Conservation (phyloP, 345 rosid species). For the Anastatica hierochuntica region DNA sequence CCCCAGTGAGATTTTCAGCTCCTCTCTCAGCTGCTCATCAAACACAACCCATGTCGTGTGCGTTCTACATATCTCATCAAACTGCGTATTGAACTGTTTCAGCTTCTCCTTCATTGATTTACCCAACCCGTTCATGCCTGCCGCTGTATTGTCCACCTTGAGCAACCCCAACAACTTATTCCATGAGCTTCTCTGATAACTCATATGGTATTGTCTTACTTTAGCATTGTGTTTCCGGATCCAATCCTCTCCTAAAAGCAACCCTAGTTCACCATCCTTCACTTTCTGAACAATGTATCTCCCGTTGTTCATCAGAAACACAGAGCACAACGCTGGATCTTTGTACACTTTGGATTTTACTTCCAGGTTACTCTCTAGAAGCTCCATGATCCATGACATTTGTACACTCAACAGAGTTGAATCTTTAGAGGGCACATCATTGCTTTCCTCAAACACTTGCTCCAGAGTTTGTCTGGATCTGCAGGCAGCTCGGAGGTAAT, state of each 20-base stretch:
- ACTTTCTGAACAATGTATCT: slow-evolving; percentile 82
- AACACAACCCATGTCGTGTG: slow-evolving; percentile 50
- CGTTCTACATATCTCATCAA: slow-evolving; percentile 44
- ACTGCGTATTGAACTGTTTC: slow-evolving; percentile 38
- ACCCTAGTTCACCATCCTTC: slow-evolving; percentile 55
- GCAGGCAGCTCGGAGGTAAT: slow-evolving; percentile 76
- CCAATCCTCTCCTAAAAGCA: slow-evolving; percentile 78
- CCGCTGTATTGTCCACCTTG: slow-evolving; percentile 38
- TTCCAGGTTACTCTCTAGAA: slow-evolving; percentile 83
- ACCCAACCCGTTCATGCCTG: slow-evolving; percentile 31
- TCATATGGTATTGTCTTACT: slow-evolving; percentile 43
- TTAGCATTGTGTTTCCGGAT: slow-evolving; percentile 69
- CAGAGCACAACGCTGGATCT: slow-evolving; percentile 48
- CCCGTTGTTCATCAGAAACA: slow-evolving; percentile 84
- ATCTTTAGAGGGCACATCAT: slow-evolving; percentile 35
- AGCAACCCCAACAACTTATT: slow-evolving; percentile 48
- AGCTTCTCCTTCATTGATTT: slow-evolving; percentile 54
- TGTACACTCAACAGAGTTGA: slow-evolving; percentile 48
- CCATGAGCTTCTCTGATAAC: slow-evolving; percentile 71
- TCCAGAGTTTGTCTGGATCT: slow-evolving; percentile 65
- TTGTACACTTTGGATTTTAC: slow-evolving; percentile 65
- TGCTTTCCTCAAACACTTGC: slow-evolving; percentile 64
- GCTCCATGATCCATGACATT: slow-evolving; percentile 88
- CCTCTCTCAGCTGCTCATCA: slow-evolving; percentile 66
- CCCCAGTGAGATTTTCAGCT: slow-evolving; percentile 36